phyloP scores from a whole-genome alignment of 257 asterid genomes.

The Rehmannia glutinosa region DNA sequence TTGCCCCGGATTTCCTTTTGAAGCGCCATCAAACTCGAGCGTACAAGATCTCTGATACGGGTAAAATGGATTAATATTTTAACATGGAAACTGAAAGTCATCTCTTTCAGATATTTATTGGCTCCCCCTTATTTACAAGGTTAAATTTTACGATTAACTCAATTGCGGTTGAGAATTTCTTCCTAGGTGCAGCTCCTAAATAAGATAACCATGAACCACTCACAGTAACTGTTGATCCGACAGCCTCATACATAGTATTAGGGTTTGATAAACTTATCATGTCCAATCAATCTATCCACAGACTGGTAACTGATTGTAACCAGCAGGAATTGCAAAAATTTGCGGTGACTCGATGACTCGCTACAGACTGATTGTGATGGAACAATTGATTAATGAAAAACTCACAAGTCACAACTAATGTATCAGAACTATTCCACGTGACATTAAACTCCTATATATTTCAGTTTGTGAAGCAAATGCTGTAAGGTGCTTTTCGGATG shows the following conservation, averaged over 20 bases:
- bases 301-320: background rate
- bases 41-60: constrained; percentile 66
- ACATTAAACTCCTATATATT: no score
- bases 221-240: background rate
- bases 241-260: background rate
- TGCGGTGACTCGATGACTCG: background rate
- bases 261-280: background rate
- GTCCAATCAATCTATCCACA: background rate
- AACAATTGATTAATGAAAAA: background rate
- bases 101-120: no score
- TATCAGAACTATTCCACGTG: no score
- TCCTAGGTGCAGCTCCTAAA: no score
- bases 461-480: no score
- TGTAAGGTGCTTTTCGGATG: no score
- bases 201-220: background rate
- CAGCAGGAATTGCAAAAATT: background rate
- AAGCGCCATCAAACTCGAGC: constrained; percentile 94
- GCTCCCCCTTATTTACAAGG: no score
- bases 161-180: no score
- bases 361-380: background rate
- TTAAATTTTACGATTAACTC: background rate
- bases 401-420: background rate
- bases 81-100: no score
- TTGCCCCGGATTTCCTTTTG: constrained; percentile 97
- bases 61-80: constrained; percentile 3